Evolutionary conservation across 495 filamentous ascomycete genomes (phyloP).

Genomic region (Chaetomidium leptoderma): DNA sequence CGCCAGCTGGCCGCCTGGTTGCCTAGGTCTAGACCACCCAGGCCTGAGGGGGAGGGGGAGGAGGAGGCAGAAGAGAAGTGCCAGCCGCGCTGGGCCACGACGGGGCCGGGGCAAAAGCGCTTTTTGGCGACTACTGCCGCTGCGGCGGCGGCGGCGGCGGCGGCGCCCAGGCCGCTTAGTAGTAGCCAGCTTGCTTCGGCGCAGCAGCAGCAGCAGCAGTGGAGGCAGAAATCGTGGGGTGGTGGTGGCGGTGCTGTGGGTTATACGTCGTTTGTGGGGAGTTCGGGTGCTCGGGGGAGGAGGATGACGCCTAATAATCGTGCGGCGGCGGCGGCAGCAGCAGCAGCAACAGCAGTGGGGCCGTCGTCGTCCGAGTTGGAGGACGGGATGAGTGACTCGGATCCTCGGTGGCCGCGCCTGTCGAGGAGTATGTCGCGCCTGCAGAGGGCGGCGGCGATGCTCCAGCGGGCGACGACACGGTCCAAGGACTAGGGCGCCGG

Average conservation of each 20-base stretch:
- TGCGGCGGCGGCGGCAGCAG: neutral
- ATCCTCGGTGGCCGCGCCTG: conserved; percentile 5
- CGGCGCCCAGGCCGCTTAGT: neutral
- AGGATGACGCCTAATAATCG: neutral
- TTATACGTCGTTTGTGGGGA: too few relatives aligned
- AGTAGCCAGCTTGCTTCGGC: too few relatives aligned
- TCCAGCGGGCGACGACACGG: conserved; percentile 19
- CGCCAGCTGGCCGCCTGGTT: conserved; percentile 5
- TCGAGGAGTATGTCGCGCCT: conserved; percentile 21
- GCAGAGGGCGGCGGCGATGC: conserved; percentile 23
- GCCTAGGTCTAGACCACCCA: too few relatives aligned
- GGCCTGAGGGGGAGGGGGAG: too few relatives aligned
- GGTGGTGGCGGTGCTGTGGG: too few relatives aligned
- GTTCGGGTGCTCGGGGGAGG: too few relatives aligned
- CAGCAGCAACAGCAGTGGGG: neutral
- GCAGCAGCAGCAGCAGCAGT: too few relatives aligned
- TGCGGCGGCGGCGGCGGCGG: neutral
- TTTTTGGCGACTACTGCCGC: neutral
- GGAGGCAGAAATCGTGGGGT: too few relatives aligned
- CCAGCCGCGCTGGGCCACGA: conserved; percentile 6
- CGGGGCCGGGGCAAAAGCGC: neutral
- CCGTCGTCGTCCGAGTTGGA: conserved; percentile 8
- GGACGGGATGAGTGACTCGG: conserved; percentile 18
- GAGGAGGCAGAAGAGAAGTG: too few relatives aligned
- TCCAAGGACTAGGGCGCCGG: conserved; percentile 19